Base-by-base conservation (phyloP, 257 asterid species). In the Primulina tabacum region DNA sequence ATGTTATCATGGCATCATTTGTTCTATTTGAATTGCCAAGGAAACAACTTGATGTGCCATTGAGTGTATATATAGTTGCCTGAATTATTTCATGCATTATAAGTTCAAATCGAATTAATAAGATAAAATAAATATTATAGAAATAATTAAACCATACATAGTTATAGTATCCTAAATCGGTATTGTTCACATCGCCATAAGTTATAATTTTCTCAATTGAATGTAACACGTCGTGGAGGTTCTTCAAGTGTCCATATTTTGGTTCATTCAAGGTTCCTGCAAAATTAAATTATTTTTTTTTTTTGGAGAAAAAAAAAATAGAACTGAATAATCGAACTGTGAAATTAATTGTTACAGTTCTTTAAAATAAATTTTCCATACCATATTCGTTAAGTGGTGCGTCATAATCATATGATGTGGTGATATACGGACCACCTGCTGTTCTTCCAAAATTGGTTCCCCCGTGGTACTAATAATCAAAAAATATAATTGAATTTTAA, bases 221-320 rank as follows among this genome's bases (percentile, higher is more conserved):
- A 32, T 79, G 88, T 24, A 89, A 69, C 29, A 66, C 83, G 33
- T 78, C 73, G 37, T 92, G 97, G 37, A 92, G 97, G 77, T 87
- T 72, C 82, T 87, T 87, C 82, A 92, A 56, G 72, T 92, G 96
- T 1, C 97, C 95, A 69, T 84, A 89, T 60, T 92, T 92, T 3
- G 97, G 96, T 67, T 89, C 88, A 6, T 78, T 88, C 37, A 80
- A 20, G 64, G 60, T 58, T 5, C 97, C 96, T 43, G 55, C 18
- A 14, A 43, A 43, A 43, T 37, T 4, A 9, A 32, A 4, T 37
- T 37, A 30, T 30, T 30, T 3, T 30, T 3, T 2, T 30, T 3
- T 3, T 30, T 30, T 21, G 24, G 24, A 21, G 24, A 21, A 21
- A 21, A 21, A 21, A 30, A 40, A 40, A 40, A 40, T 40, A 40